Base-by-base conservation (phyloP, 352 stramenopile species). In the Phytophthora sansomeana region DNA sequence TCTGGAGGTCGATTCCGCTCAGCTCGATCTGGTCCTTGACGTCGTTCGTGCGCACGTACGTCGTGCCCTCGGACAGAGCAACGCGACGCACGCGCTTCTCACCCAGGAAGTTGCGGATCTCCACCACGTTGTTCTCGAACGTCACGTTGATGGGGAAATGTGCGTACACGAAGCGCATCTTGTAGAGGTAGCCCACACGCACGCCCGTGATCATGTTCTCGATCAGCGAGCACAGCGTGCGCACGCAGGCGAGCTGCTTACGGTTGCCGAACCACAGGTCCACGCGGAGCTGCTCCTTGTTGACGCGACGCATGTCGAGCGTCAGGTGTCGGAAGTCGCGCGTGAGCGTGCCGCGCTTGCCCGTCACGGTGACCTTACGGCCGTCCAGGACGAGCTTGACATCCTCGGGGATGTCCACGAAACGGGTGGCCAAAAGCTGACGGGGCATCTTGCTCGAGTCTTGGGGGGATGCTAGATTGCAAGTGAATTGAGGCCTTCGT, bases 81-180 rank as follows among this genome's bases (percentile, higher is more conserved):
- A 99, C 93, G 62, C 92, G 90, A 74, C 97, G 97, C 56, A 99
- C 97, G 61, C 97, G 95, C 89, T 99, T 99, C 84, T 99, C 97
- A 87, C 98, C 98, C 54, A 99, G 85, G 84, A 99, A 99, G 93
- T 99, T 99, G 61, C 97, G 93, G 81, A 99, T 99, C 83, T 99
- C 97, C 59, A 99, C 92, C 55, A 78, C 79, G 77, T 90, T 90
- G 75, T 92, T 91, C 57, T 97, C 90, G 66, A 98, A 90, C 55
- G 91, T 96, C 29, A 99, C 97, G 83, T 99, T 99, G 95, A 99
- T 99, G 75, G 98, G 98, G 81, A 99, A 99, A 86, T 99, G 98
- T 58, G 95, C 96, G 86, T 99, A 99, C 74, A 99, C 98, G 79
- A 99, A 99, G 67, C 98, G 95, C 97, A 99, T 99, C 93, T 99